These are phyloP conservation scores for Lojkania enalia DNA, from an alignment of 2,329 filamentous ascomycete species.

Conservation along the genomic window DNA sequence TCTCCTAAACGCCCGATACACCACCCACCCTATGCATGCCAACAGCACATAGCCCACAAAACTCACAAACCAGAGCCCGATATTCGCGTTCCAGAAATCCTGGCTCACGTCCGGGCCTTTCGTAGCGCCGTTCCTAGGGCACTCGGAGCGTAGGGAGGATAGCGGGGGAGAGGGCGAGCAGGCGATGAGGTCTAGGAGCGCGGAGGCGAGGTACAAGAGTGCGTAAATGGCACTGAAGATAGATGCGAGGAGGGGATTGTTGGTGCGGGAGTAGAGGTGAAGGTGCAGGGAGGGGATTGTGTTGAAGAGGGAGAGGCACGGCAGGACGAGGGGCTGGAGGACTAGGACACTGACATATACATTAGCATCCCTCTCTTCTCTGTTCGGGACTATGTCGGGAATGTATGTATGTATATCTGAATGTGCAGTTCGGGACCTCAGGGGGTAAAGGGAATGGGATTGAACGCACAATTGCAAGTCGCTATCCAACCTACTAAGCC, in stretches of 20 bases:
- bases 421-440: neutral
- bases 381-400: too few species aligned
- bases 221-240: conserved; percentile 3
- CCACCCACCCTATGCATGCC: conserved; percentile 1
- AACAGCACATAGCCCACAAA: conserved; percentile 9
- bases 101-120: conserved; percentile 5
- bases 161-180: conserved; percentile 2
- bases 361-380: too few species aligned
- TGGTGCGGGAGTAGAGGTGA: conserved; percentile 12
- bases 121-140: neutral
- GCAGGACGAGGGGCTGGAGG: conserved; percentile 9
- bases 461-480: conserved; percentile 8
- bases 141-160: conserved; percentile 1
- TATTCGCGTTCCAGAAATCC: conserved; percentile 6
- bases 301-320: conserved; percentile 12
- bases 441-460: neutral
- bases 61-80: conserved; percentile 12
- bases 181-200: conserved; percentile 6
- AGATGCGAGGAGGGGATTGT: conserved; percentile 8
- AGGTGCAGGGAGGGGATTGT: conserved; percentile 9
- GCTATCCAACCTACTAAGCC: conserved; percentile 5
- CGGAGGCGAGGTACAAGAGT: conserved; percentile 5
- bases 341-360: conserved; percentile 2
- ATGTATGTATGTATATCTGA: too few species aligned
- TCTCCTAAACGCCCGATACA: conserved; percentile 2